Conservation (phyloP, 2,329 filamentous ascomycete species). For the Trichoderma sp. region DNA sequence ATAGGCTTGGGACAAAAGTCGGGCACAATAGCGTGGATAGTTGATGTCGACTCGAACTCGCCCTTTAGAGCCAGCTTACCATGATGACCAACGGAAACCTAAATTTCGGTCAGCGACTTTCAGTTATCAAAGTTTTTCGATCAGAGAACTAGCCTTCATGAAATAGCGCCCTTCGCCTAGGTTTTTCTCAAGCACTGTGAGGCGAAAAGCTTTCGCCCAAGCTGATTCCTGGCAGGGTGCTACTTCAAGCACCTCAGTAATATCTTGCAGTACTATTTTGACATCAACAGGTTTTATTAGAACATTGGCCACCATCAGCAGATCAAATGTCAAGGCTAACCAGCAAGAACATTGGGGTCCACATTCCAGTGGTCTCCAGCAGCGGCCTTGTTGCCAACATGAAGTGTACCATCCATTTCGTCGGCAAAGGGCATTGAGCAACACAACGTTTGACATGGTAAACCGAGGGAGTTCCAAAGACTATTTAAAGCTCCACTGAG, state of each 20-base stretch:
- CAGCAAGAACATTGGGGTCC: background rate
- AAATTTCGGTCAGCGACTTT: background rate
- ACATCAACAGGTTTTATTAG: background rate
- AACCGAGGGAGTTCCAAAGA: background rate
- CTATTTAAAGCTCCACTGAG: background rate
- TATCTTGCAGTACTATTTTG: background rate
- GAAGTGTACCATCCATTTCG: background rate
- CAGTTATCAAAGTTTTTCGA: background rate
- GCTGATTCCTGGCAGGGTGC: background rate
- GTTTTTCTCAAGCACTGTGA: background rate
- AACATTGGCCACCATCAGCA: background rate
- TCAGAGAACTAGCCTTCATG: background rate
- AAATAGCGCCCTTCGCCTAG: background rate
- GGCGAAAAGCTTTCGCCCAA: conserved; percentile 7
- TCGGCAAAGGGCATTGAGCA: background rate
- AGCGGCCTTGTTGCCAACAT: background rate
- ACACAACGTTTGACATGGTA: background rate
- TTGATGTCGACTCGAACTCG: conserved; percentile 14
- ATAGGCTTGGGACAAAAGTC: conserved; percentile 7
- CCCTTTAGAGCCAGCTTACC: conserved; percentile 18
- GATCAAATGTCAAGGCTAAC: background rate
- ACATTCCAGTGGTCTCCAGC: background rate
- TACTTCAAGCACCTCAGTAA: background rate
- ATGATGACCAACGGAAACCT: conserved; percentile 5
- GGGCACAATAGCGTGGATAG: background rate